Conservation (phyloP, 345 rosid genomes). For the Cardamine occulta region DNA sequence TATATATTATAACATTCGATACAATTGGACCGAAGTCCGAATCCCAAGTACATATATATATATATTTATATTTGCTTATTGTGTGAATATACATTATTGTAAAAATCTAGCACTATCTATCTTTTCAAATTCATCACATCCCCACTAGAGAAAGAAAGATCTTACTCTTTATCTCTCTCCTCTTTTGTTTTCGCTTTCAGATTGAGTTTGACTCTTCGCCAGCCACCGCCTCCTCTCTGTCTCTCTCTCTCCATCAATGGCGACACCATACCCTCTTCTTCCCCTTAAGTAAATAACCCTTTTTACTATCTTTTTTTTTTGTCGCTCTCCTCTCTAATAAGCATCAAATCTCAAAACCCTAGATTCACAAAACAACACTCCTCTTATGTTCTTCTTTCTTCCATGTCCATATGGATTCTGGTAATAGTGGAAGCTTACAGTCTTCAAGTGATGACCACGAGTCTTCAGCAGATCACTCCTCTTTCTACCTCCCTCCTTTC, state of each 20-base stretch:
- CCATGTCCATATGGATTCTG: conserved; percentile 67
- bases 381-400: conserved; percentile 25
- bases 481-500: conserved; percentile 48
- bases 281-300: conserved; percentile 47
- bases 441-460: conserved; percentile 76
- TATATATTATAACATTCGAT: background rate
- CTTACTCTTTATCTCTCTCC: conserved; percentile 33
- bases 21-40: background rate
- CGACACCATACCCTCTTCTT: conserved; percentile 61
- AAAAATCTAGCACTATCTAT: conserved; percentile 37
- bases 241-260: conserved; percentile 52
- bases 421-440: conserved; percentile 75
- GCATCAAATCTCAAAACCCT: conserved; percentile 48
- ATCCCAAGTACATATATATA: background rate
- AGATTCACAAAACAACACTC: conserved; percentile 2
- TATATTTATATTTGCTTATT: background rate
- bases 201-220: conserved; percentile 93
- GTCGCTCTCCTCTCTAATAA: conserved; percentile 31
- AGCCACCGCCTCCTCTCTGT: conserved; percentile 60
- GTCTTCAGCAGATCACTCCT: conserved; percentile 48
- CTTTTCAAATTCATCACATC: conserved; percentile 50
- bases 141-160: conserved; percentile 33
- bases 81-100: background rate
- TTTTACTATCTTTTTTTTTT: background rate
- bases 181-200: conserved; percentile 43